Conservation (phyloP, 208 protist species). For the Leishmania amazonensis region DNA sequence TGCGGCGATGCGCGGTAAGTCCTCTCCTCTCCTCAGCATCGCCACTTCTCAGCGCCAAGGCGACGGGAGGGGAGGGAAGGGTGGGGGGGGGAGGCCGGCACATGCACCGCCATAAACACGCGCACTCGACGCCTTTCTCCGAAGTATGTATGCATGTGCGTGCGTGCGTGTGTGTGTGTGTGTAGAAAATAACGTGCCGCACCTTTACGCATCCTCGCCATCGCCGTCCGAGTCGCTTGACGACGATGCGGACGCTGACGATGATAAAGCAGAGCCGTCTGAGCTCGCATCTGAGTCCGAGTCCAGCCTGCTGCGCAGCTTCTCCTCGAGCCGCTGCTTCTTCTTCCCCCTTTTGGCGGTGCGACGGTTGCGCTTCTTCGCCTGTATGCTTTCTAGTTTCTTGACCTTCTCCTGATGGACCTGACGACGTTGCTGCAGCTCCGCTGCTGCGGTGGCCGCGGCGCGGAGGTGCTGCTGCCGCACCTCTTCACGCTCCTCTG, state of each 20-base stretch:
- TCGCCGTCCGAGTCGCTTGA: constrained; percentile 13
- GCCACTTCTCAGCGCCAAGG: neutral
- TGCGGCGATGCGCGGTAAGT: neutral
- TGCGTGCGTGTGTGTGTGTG: neutral
- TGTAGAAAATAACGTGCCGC: neutral
- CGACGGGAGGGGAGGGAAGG: neutral
- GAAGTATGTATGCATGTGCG: neutral
- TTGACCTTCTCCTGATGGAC: constrained; percentile 51
- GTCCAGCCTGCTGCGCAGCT: neutral
- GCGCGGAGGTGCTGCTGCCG: constrained; percentile 51
- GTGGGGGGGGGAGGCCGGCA: neutral
- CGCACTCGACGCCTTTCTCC: neutral
- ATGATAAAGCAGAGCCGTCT: constrained; percentile 5
- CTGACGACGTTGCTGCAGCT: constrained; percentile 37
- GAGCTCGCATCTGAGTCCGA: constrained; percentile 4
- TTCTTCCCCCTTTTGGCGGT: constrained; percentile 35
- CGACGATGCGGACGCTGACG: constrained; percentile 2
- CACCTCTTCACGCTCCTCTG: constrained; percentile 64
- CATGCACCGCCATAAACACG: neutral
- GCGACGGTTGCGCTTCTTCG: constrained; percentile 62
- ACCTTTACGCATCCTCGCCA: neutral
- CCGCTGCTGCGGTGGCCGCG: constrained; percentile 35
- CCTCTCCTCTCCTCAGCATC: neutral
- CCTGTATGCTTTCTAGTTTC: constrained; percentile 38
- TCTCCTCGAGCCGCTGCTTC: constrained; percentile 17